Conservation (phyloP, 2,329 filamentous ascomycete genomes). For the Fusarium liriodendri region DNA sequence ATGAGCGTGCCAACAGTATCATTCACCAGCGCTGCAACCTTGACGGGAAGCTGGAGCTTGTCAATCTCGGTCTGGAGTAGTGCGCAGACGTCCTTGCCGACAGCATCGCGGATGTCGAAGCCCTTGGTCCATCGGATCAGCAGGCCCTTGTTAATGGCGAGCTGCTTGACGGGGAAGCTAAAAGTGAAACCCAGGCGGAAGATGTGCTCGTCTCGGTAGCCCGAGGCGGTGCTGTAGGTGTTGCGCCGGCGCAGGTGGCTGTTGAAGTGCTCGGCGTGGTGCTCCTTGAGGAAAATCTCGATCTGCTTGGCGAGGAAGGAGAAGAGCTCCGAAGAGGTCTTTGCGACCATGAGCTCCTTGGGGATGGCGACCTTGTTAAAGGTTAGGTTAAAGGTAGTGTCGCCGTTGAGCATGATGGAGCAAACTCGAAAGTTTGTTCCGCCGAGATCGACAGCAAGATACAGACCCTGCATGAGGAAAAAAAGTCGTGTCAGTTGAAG, state of each 20-base stretch:
- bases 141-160: constrained; percentile 93
- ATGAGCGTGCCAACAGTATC: constrained; percentile 98
- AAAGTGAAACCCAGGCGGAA: constrained; percentile 99
- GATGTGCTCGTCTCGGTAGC: constrained; percentile 77
- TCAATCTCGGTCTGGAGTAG: constrained; percentile 92
- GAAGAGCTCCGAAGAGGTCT: constrained; percentile 89
- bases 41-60: constrained; percentile 85
- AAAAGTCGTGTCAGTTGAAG: constrained; percentile 14
- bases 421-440: constrained; percentile 99
- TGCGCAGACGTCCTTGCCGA: constrained; percentile 94
- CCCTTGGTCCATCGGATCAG: constrained; percentile 99
- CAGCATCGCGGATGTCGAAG: constrained; percentile 93
- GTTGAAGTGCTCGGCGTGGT: constrained; percentile 89
- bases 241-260: constrained; percentile 73
- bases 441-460: constrained; percentile 96
- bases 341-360: constrained; percentile 87
- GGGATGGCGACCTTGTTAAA: constrained; percentile 95
- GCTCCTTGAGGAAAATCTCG: constrained; percentile 84
- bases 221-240: constrained; percentile 68
- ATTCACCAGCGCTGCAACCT: constrained; percentile 95
- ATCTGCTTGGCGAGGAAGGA: constrained; percentile 93
- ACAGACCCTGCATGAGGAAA: constrained; percentile 75
- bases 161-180: constrained; percentile 94
- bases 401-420: constrained; percentile 91
- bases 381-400: constrained; percentile 93